Base-by-base conservation (phyloP, 1,284 basidiomycete species). In the Bjerkandera adusta region DNA sequence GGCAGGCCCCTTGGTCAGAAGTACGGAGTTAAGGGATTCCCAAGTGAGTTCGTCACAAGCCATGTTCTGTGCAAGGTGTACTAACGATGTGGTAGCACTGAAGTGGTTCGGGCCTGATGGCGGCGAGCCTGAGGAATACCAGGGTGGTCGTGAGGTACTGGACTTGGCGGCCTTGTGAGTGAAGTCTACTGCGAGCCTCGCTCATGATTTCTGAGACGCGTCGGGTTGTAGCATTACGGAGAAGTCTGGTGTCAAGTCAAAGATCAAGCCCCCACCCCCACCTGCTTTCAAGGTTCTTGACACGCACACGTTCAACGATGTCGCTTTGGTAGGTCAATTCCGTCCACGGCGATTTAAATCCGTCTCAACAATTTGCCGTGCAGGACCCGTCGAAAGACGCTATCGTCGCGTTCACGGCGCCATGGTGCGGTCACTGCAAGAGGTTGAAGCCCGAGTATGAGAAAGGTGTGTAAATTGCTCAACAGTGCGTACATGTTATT, bases 371-470 rank as follows among this genome's bases (percentile, higher is more conserved):
- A n/a, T n/a, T n/a, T n/a, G n/a, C n/a, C 46, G 10, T 38, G 20
- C 50, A 88, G 85, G 81, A 94, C 60, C 64, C 77, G 16, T 72
- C 77, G 22, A 93, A 93, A 69, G 78, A 94, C 59, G 90, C 92
- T 36, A 71, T 97, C n/a, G 90, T 97, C 41, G 77, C 93, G 3
- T 96, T 95, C 73, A 95, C 91, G 51, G 84, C 87, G 26, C 87
- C 87, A 22, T 90, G 89, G 90, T 93, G 92, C 54, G 88, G 88
- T 35, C 88, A 91, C 69, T 92, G 90, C 76, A 92, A 93, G 73
- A 79, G 61, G 56, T 68, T 97, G 67, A 95, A 97, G 69, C 92
- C 92, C 11, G 74, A 78, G 18, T 95, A 91, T 65, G 92, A 95
- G 62, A 77, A 88, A 64, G 78, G 69, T 73, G 36, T 15, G 52